phyloP scores from a whole-genome alignment of 257 asterid species.

The Plantago elongata region DNA sequence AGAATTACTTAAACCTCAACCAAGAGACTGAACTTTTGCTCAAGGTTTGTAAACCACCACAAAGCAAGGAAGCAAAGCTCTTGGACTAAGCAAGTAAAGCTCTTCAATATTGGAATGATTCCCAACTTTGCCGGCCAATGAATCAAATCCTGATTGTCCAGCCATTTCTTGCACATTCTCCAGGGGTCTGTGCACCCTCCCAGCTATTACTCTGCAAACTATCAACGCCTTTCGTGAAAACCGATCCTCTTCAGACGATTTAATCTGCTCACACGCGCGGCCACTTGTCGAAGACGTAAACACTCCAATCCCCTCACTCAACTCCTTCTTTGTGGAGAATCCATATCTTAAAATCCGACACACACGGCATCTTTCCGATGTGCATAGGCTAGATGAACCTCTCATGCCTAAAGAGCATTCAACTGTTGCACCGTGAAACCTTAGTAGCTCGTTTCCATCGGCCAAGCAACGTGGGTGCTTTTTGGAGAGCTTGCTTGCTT shows the following conservation, averaged over 20 bases:
- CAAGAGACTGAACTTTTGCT: not conserved
- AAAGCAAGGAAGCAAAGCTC: constrained; percentile 93
- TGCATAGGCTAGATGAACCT: constrained; percentile 53
- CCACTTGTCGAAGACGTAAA: constrained; percentile 85
- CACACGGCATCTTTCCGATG: constrained; percentile 52
- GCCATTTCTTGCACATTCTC: constrained; percentile 62
- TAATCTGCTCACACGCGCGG: constrained; percentile 63
- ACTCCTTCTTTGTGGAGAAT: constrained; percentile 45
- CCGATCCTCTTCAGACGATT: constrained; percentile 16
- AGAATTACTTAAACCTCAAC: not conserved
- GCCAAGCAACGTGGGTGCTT: constrained; percentile 95
- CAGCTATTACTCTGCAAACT: constrained; percentile 92
- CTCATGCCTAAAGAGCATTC: constrained; percentile 61
- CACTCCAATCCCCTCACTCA: constrained; percentile 50
- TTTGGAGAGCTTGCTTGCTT: constrained; percentile 63
- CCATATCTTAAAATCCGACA: constrained; percentile 68
- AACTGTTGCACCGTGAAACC: constrained; percentile 67
- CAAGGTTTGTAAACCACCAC: constrained; percentile 65
- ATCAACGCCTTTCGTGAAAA: constrained; percentile 50
- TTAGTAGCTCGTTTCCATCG: constrained; percentile 83
- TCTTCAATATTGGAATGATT: constrained; percentile 70
- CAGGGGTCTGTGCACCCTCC: constrained; percentile 84
- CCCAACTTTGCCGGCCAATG: constrained; percentile 86
- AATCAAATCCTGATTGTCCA: constrained; percentile 81
- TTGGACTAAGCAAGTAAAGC: constrained; percentile 68